Conservation (phyloP, 805 yeast species). For the Suhomyces sp. region DNA sequence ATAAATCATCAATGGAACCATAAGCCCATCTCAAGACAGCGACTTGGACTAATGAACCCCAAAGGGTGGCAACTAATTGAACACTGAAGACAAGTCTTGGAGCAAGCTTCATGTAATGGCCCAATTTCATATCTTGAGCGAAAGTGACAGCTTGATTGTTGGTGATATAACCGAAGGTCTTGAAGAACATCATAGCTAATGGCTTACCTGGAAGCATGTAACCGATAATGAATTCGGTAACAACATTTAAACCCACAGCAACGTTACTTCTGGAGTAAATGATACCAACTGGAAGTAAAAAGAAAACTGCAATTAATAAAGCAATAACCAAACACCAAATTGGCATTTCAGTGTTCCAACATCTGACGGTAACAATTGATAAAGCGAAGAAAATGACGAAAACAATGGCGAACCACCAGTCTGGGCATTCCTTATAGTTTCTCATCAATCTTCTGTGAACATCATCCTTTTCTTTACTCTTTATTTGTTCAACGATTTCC, state of each 20-base stretch:
- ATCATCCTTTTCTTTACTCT: conserved; percentile 30
- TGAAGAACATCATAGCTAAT: conserved; percentile 47
- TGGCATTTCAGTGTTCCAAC: conserved; percentile 44
- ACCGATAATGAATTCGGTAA: conserved; percentile 43
- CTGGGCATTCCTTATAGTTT: conserved; percentile 41
- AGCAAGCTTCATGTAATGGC: conserved; percentile 43
- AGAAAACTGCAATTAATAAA: conserved; percentile 35
- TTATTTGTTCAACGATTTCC: conserved; percentile 41
- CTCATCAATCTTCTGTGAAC: conserved; percentile 58
- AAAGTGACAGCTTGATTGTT: conserved; percentile 48
- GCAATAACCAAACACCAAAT: conserved; percentile 41
- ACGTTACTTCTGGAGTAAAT: conserved; percentile 35
- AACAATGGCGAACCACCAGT: conserved; percentile 41
- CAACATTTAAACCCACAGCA: conserved; percentile 41
- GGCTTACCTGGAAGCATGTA: conserved; percentile 50
- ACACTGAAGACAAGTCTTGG: conserved; percentile 42
- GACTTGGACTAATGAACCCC: conserved; percentile 41
- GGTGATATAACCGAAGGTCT: conserved; percentile 48
- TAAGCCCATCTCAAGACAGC: conserved; percentile 45
- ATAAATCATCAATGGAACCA: conserved; percentile 33
- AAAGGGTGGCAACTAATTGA: conserved; percentile 43
- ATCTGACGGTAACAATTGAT: conserved; percentile 37
- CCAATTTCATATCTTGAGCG: conserved; percentile 48
- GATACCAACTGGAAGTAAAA: conserved; percentile 41
- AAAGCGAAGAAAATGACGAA: conserved; percentile 29